Evolutionary conservation across 768 basidiomycete genomes (phyloP).

Genomic region (Leccinum obscurum): DNA sequence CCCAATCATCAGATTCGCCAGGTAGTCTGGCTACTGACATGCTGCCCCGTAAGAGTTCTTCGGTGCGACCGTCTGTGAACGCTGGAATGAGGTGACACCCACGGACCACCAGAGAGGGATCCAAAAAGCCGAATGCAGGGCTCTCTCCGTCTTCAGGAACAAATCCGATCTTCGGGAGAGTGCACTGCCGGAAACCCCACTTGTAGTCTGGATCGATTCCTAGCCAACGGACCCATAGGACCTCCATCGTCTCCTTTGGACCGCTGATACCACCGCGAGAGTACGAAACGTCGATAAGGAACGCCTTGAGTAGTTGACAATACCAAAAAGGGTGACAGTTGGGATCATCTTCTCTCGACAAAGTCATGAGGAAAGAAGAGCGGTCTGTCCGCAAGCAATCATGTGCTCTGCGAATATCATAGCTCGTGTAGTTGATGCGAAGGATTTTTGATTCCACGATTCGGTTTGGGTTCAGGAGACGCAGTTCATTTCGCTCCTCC

Average conservation of each 20-base stretch:
- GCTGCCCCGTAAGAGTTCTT: too few relatives aligned
- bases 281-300: neutral
- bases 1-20: too few relatives aligned
- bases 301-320: neutral
- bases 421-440: slow-evolving; percentile 5
- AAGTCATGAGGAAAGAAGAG: neutral
- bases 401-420: neutral
- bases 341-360: slow-evolving; percentile 1
- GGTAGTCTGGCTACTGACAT: too few relatives aligned
- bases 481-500: neutral
- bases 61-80: too few relatives aligned
- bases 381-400: neutral
- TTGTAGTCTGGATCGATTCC: neutral
- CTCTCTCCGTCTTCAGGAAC: neutral
- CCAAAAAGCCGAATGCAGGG: too few relatives aligned
- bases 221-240: slow-evolving; percentile 6
- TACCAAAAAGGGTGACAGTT: slow-evolving; percentile 4
- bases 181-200: neutral
- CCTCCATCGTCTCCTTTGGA: neutral
- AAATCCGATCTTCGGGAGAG: neutral
- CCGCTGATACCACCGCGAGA: neutral
- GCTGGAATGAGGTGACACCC: too few relatives aligned
- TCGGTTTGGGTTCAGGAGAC: neutral
- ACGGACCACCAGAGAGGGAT: too few relatives aligned
- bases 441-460: slow-evolving; percentile 1